These are phyloP conservation scores for Phytophthora idaei DNA, from an alignment of 352 stramenopile species.

Conservation along the genomic window DNA sequence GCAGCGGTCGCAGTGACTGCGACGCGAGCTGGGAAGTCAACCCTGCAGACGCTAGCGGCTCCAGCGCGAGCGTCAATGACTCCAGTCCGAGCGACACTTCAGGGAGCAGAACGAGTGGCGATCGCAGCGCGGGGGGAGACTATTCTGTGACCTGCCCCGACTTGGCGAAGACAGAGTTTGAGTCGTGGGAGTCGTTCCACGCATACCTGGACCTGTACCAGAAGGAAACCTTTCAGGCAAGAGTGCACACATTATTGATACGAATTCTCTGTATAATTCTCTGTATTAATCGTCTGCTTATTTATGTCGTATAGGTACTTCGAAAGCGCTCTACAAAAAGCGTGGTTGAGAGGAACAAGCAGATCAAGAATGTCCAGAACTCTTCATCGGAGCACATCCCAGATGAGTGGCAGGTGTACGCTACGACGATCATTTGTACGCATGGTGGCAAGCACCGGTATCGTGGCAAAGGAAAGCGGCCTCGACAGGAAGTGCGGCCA, in stretches of 20 bases:
- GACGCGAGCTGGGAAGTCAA: neutral
- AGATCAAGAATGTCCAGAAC: neutral
- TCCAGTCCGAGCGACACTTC: neutral
- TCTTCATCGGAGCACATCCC: neutral
- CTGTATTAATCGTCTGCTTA: neutral
- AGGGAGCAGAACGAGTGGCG: neutral
- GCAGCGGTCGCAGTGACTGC: neutral
- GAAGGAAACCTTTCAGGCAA: neutral
- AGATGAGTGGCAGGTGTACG: too few species aligned
- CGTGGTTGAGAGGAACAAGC: neutral
- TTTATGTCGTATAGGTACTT: neutral
- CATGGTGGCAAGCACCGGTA: neutral
- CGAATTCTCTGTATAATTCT: neutral
- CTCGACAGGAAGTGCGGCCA: too few species aligned
- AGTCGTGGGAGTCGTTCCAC: neutral
- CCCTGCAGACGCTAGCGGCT: neutral
- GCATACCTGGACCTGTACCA: neutral
- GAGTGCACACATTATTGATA: neutral
- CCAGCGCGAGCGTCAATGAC: neutral
- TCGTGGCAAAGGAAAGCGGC: too few species aligned
- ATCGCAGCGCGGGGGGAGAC: neutral
- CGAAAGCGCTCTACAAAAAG: neutral
- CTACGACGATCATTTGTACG: neutral
- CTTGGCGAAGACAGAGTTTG: neutral
- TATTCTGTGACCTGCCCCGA: neutral